Conservation (phyloP, 768 basidiomycete species). For the Chalciporus chontae region DNA sequence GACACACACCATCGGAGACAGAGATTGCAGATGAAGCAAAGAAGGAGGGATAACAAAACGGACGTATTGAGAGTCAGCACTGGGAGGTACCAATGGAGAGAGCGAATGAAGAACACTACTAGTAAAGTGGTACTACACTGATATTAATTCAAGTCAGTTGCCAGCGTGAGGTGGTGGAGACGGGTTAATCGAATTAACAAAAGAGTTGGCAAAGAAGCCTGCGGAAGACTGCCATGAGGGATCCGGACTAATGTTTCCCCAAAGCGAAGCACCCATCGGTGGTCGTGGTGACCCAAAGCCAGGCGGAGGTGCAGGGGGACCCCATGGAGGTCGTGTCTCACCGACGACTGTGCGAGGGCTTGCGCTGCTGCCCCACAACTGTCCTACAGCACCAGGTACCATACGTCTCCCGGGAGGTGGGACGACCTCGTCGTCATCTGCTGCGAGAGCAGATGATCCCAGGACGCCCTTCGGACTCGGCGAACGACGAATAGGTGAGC, state of each 20-base stretch:
- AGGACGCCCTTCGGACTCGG: conserved; percentile 63
- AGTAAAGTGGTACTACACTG: conserved; percentile 19
- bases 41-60: conserved; percentile 5
- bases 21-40: conserved; percentile 30
- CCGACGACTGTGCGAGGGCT: conserved; percentile 44
- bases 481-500: conserved; percentile 51
- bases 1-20: conserved; percentile 12
- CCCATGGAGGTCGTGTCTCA: conserved; percentile 46
- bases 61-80: conserved; percentile 13
- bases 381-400: conserved; percentile 39
- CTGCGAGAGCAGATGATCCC: conserved; percentile 73
- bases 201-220: conserved; percentile 46
- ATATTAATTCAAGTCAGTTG: conserved; percentile 26
- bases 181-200: conserved; percentile 45
- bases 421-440: conserved; percentile 80
- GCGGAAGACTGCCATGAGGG: conserved; percentile 51
- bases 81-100: neutral
- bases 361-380: conserved; percentile 45
- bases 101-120: conserved; percentile 7
- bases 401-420: conserved; percentile 44
- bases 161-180: conserved; percentile 44
- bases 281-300: conserved; percentile 35
- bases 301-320: conserved; percentile 33
- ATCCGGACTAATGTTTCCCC: conserved; percentile 38
- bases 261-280: conserved; percentile 36